phyloP scores from a whole-genome alignment of 2,329 filamentous ascomycete genomes.

The Pezicula radicicola region DNA sequence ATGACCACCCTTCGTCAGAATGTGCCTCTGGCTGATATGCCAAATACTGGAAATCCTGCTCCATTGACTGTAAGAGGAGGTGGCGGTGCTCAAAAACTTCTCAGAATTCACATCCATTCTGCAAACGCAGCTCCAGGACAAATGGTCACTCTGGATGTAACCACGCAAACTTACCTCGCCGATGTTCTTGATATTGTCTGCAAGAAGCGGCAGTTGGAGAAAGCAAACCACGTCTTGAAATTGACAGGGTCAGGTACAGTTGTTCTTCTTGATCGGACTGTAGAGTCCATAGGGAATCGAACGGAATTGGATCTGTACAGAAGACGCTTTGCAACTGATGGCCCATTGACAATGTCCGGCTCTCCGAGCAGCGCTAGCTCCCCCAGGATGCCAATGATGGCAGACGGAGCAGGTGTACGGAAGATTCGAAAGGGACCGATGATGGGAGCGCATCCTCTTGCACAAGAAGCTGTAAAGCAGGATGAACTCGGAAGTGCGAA shows the following conservation, averaged over 20 bases:
- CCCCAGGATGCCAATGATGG: conserved; percentile 56
- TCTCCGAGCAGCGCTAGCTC: conserved; percentile 65
- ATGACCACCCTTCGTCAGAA: conserved; percentile 49
- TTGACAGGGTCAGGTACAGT: conserved; percentile 72
- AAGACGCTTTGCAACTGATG: conserved; percentile 72
- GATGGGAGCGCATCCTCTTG: conserved; percentile 63
- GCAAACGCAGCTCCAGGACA: conserved; percentile 70
- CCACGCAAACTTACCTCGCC: conserved; percentile 78
- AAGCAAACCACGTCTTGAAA: conserved; percentile 75
- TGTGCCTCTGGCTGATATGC: conserved; percentile 52
- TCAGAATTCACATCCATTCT: conserved; percentile 69
- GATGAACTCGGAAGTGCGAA: conserved; percentile 55
- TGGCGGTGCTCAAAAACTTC: conserved; percentile 65
- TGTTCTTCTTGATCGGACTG: conserved; percentile 72
- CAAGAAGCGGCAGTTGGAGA: conserved; percentile 74
- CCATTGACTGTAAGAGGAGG: conserved; percentile 34
- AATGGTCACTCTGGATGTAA: conserved; percentile 71
- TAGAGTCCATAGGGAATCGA: conserved; percentile 73
- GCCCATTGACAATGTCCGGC: conserved; percentile 63
- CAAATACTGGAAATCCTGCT: conserved; percentile 34
- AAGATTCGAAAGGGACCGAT: conserved; percentile 52
- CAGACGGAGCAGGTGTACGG: conserved; percentile 37
- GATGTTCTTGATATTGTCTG: conserved; percentile 79
- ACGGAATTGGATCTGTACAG: conserved; percentile 73
- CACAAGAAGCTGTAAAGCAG: conserved; percentile 58